Conservation (phyloP, 2,329 filamentous ascomycete genomes). For the Penicillium sp. region DNA sequence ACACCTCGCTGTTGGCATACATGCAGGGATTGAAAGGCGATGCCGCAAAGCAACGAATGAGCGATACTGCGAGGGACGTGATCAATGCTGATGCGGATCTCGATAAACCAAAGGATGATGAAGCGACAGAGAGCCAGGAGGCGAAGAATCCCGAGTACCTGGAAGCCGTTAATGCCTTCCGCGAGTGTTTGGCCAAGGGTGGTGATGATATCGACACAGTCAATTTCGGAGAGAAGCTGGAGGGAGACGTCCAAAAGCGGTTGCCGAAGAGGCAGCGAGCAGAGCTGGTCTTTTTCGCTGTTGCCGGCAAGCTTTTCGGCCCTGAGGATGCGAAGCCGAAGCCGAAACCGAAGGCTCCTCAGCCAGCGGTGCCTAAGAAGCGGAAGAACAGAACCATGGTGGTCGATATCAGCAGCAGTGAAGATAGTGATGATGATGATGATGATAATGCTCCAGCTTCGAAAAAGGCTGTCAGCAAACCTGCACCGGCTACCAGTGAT, state of each 20-base stretch:
- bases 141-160: constrained; percentile 38
- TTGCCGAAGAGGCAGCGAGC: constrained; percentile 40
- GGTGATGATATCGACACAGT: constrained; percentile 26
- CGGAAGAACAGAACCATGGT: constrained; percentile 45
- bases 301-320: constrained; percentile 32
- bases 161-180: constrained; percentile 54
- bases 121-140: constrained; percentile 18
- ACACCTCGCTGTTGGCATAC: constrained; percentile 71
- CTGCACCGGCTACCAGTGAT: constrained; percentile 17
- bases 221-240: constrained; percentile 24
- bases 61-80: constrained; percentile 63
- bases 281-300: constrained; percentile 39
- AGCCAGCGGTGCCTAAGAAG: constrained; percentile 34
- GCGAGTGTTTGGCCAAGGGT: constrained; percentile 27
- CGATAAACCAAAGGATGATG: constrained; percentile 25
- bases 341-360: constrained; percentile 23
- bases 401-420: constrained; percentile 45
- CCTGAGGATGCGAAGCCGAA: constrained; percentile 26
- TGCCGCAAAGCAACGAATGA: constrained; percentile 64
- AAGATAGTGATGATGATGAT: constrained; percentile 25
- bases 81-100: constrained; percentile 48
- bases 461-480: constrained; percentile 19
- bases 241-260: constrained; percentile 27
- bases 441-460: constrained; percentile 19
- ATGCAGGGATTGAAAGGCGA: constrained; percentile 75